phyloP scores from a whole-genome alignment of 768 basidiomycete species.

The Leccinum subtestaceum region DNA sequence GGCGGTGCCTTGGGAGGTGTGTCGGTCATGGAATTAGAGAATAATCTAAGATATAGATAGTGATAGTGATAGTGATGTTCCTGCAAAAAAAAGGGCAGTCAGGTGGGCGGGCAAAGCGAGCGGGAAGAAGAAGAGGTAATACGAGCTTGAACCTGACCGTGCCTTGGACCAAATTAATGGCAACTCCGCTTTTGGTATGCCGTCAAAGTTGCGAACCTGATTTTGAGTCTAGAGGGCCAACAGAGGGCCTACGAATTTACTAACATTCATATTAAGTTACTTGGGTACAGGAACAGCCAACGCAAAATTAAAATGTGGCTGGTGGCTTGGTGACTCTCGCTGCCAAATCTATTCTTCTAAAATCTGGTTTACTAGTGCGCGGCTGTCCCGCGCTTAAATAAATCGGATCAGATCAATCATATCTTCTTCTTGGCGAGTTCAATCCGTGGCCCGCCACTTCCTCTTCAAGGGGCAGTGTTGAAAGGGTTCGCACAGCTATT shows the following conservation, averaged over 20 bases:
- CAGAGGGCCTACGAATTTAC: not conserved
- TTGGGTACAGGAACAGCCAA: no score
- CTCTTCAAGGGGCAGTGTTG: no score
- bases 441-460: no score
- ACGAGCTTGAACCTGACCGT: not conserved
- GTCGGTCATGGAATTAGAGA: slow-evolving; percentile 26
- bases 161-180: not conserved
- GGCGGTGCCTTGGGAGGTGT: slow-evolving; percentile 70
- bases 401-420: no score
- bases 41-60: slow-evolving; percentile 7
- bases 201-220: not conserved
- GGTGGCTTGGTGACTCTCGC: not conserved
- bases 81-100: not conserved
- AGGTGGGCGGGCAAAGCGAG: not conserved
- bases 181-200: not conserved
- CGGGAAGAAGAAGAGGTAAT: slow-evolving; percentile 8
- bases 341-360: not conserved
- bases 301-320: no score
- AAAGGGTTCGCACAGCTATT: no score
- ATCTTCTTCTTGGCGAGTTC: no score
- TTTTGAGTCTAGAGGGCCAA: no score
- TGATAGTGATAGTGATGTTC: slow-evolving; percentile 23
- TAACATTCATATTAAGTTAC: no score
- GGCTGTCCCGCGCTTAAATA: not conserved
- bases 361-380: not conserved